Conservation (phyloP, 2,329 filamentous ascomycete genomes). For the Diaporthe sp. region DNA sequence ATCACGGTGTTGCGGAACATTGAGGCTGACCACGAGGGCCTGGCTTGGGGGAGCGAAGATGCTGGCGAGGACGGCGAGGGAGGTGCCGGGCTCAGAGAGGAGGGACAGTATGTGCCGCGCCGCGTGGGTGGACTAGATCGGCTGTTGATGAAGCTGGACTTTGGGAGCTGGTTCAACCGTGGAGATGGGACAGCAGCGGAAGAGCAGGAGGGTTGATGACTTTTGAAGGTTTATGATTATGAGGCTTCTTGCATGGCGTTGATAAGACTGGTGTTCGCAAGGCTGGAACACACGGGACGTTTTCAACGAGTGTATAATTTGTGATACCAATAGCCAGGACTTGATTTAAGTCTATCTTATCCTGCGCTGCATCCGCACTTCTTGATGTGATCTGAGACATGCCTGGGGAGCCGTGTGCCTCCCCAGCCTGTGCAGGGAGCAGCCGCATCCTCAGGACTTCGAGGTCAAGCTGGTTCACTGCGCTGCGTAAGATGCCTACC, state of each 20-base stretch:
- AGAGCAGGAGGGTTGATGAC: not conserved
- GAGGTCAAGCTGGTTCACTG: not conserved
- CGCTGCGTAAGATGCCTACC: not conserved
- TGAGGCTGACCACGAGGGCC: conserved; percentile 55
- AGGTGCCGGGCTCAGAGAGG: conserved; percentile 53
- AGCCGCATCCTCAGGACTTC: not conserved
- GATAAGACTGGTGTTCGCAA: conserved; percentile 5
- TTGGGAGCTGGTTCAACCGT: conserved; percentile 69
- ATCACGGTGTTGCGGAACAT: conserved; percentile 67
- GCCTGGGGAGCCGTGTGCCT: not conserved
- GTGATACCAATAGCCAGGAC: conserved; percentile 32
- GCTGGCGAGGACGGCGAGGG: conserved; percentile 49
- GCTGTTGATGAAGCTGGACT: conserved; percentile 91
- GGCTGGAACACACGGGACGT: not conserved
- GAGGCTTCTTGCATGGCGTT: conserved; percentile 28
- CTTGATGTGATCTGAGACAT: not conserved
- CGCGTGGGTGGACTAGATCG: conserved; percentile 86
- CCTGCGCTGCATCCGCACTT: not conserved
- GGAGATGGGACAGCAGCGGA: conserved; percentile 44
- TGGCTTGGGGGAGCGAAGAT: conserved; percentile 54
- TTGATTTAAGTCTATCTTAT: not conserved
- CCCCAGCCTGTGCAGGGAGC: too few relatives aligned
- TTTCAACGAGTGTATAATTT: not conserved
- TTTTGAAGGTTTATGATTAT: not conserved
- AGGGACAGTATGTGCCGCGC: conserved; percentile 75